phyloP scores from a whole-genome alignment of 371 early-diverging fungal species.

The Chytridiales sp. region DNA sequence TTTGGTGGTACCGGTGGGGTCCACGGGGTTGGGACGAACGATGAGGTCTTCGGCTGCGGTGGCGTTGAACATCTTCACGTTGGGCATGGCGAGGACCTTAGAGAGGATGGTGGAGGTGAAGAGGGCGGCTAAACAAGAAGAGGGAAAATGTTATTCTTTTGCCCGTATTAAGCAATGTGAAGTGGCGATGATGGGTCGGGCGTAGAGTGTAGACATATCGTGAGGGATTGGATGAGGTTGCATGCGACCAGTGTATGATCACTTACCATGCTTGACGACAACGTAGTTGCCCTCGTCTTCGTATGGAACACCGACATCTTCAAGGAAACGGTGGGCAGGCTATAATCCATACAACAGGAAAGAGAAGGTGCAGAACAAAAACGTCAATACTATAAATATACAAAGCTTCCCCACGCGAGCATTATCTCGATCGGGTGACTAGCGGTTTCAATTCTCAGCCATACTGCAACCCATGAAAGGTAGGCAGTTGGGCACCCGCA shows the following conservation, averaged over 20 bases:
- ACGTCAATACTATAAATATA: not conserved
- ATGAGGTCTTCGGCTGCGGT: slow-evolving; percentile 71
- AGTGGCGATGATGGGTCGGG: no score
- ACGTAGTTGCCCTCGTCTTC: slow-evolving; percentile 74
- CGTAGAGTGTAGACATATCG: no score
- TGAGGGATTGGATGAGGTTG: not conserved
- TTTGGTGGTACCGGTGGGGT: slow-evolving; percentile 11
- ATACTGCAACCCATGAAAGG: slow-evolving; percentile 2
- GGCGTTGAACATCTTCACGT: slow-evolving; percentile 78
- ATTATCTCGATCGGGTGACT: slow-evolving; percentile 19
- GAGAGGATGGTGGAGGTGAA: slow-evolving; percentile 74
- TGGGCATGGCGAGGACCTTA: slow-evolving; percentile 63
- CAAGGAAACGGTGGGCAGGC: slow-evolving; percentile 66
- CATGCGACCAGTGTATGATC: not conserved
- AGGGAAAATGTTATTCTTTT: not conserved
- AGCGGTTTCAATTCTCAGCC: slow-evolving; percentile 20
- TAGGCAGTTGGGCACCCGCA: slow-evolving; percentile 15
- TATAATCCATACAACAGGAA: slow-evolving; percentile 9
- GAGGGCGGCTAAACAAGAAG: slow-evolving; percentile 52
- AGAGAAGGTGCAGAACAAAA: slow-evolving; percentile 3
- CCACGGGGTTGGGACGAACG: slow-evolving; percentile 58
- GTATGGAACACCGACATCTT: slow-evolving; percentile 66
- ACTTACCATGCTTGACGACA: slow-evolving; percentile 54
- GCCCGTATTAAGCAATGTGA: not conserved
- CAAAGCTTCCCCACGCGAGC: slow-evolving; percentile 22